Conservation (phyloP, 2,329 filamentous ascomycete species). For the Aspergillus bombycis region DNA sequence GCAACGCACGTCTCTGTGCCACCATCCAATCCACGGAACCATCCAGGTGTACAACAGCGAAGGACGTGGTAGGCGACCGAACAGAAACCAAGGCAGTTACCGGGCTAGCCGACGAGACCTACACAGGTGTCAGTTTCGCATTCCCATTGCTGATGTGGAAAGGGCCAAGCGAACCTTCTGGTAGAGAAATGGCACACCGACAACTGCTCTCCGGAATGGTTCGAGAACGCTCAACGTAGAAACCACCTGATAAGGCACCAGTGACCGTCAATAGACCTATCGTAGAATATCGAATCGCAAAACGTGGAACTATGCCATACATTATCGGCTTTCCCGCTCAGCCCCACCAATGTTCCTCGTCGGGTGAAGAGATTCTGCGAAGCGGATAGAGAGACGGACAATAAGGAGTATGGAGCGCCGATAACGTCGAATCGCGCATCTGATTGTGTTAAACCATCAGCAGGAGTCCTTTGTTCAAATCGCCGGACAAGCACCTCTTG, state of each 20-base stretch:
- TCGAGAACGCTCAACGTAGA: slow-evolving; percentile 87
- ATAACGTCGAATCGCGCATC: slow-evolving; percentile 95
- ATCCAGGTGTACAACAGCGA: slow-evolving; percentile 85
- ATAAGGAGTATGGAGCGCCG: slow-evolving; percentile 86
- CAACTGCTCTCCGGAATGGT: slow-evolving; percentile 74
- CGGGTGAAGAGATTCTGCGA: slow-evolving; percentile 93
- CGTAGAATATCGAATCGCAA: neutral
- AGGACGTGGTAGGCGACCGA: slow-evolving; percentile 82
- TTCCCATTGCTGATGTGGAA: neutral
- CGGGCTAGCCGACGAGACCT: slow-evolving; percentile 83
- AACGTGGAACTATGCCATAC: slow-evolving; percentile 51
- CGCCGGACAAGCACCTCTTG: neutral
- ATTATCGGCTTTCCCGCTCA: slow-evolving; percentile 89
- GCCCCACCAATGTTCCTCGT: slow-evolving; percentile 84
- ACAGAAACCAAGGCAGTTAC: slow-evolving; percentile 87
- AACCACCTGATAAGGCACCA: slow-evolving; percentile 62
- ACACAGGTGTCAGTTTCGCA: slow-evolving; percentile 27
- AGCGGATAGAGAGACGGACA: slow-evolving; percentile 89
- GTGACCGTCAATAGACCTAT: slow-evolving; percentile 6
- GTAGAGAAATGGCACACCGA: slow-evolving; percentile 94
- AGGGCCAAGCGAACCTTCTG: slow-evolving; percentile 57
- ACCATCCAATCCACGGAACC: slow-evolving; percentile 96
- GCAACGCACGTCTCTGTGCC: slow-evolving; percentile 78
- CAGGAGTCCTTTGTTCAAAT: neutral
- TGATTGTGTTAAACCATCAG: slow-evolving; percentile 43